A percentile compares a stretch with the other conserved stretches of the same genome.
Conservation (phyloP, 768 basidiomycete genomes). For the Phylloporus scabripes region DNA sequence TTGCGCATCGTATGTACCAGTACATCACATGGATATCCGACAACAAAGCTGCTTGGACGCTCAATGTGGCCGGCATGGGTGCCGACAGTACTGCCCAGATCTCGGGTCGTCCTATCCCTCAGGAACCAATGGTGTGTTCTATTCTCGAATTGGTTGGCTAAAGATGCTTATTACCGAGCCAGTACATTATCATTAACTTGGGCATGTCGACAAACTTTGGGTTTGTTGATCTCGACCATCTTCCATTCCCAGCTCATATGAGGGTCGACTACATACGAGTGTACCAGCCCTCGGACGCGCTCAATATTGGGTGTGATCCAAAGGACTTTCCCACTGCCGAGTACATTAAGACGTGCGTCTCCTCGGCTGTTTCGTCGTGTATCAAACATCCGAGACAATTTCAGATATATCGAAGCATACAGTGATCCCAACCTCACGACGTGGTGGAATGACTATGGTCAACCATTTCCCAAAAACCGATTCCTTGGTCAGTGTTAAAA, state of each 20-base stretch:
- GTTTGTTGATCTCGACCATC: constrained; percentile 45
- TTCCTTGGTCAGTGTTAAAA: constrained; percentile 39
- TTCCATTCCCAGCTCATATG: constrained; percentile 48
- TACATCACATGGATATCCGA: constrained; percentile 85
- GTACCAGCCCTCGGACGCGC: constrained; percentile 58
- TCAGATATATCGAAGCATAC: constrained; percentile 63
- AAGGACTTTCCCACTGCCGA: constrained; percentile 57
- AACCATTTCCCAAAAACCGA: constrained; percentile 47
- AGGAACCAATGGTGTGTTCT: constrained; percentile 76
- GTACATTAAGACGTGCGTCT: constrained; percentile 59
- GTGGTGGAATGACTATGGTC: constrained; percentile 40
- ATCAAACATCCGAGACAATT: background rate
- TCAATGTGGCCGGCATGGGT: constrained; percentile 62
- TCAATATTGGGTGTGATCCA: constrained; percentile 73
- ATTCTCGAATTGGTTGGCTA: background rate
- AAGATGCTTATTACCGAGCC: background rate
- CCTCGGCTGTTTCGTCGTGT: background rate
- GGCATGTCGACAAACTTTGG: constrained; percentile 62
- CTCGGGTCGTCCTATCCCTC: constrained; percentile 60
- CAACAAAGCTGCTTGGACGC: constrained; percentile 66
- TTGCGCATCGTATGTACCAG: constrained; percentile 26
- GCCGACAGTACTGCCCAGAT: constrained; percentile 58
- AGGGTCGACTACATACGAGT: constrained; percentile 58
- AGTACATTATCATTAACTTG: constrained; percentile 54
- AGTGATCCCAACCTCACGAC: constrained; percentile 49